A percentile compares a stretch with the other conserved stretches of the same genome.
Evolutionary conservation across 2,329 filamentous ascomycete genomes (phyloP).

Genomic region (Diaporthe capsici): DNA sequence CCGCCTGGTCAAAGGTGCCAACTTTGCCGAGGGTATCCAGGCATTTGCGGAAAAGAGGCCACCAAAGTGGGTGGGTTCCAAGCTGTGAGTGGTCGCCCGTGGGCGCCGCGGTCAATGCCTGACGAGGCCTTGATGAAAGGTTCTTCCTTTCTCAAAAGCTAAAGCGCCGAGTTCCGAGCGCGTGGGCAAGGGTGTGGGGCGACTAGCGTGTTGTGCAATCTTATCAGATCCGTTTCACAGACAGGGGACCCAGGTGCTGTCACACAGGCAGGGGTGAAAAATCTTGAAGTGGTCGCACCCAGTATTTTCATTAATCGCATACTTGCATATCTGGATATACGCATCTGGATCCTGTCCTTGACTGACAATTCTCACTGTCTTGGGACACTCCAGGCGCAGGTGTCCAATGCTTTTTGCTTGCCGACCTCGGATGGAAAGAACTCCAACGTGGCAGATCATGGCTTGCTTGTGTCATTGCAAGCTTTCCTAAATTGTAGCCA

Average conservation of each 20-base stretch:
- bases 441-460: no score
- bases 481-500: background rate
- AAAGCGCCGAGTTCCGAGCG: slow-evolving; percentile 3
- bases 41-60: slow-evolving; percentile 48
- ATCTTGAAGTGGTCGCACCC: background rate
- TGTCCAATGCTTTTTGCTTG: background rate
- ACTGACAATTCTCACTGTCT: background rate
- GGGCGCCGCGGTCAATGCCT: background rate
- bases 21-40: slow-evolving; percentile 48
- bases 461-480: background rate
- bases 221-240: slow-evolving; percentile 33
- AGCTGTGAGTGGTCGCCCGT: slow-evolving; percentile 42
- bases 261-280: background rate
- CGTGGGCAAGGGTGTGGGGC: no score
- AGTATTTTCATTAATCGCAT: background rate
- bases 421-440: background rate
- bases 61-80: slow-evolving; percentile 46
- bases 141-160: background rate
- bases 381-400: background rate
- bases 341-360: background rate
- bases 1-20: slow-evolving; percentile 45
- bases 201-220: slow-evolving; percentile 26
- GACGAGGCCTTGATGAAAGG: background rate
- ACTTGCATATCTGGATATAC: background rate
- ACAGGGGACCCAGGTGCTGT: background rate